phyloP scores from a whole-genome alignment of 805 yeast species.

The Candida broadrunensis region DNA sequence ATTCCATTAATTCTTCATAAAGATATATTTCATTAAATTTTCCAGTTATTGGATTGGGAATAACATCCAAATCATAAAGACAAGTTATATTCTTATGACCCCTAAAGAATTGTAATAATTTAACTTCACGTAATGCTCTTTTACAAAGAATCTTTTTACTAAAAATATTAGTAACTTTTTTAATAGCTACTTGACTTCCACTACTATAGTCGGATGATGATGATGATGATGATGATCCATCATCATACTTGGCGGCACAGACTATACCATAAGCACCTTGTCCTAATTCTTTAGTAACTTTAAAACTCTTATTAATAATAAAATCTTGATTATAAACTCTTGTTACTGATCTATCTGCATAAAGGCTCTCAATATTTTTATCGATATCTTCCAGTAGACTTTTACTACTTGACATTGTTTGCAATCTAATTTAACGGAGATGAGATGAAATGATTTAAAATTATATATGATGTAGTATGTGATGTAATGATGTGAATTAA shows the following conservation, averaged over 20 bases:
- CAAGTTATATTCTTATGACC: conserved; percentile 97
- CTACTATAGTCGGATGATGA: conserved; percentile 13
- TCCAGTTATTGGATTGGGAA: conserved; percentile 57
- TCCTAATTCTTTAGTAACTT: conserved; percentile 88
- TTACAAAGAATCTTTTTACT: conserved; percentile 88
- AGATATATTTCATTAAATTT: conserved; percentile 88
- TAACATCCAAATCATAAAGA: conserved; percentile 89
- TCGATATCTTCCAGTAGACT: background rate
- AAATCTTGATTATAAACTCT: conserved; percentile 76
- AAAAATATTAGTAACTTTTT: conserved; percentile 93
- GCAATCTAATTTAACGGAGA: too few relatives aligned
- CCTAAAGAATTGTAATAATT: conserved; percentile 85
- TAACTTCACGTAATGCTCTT: conserved; percentile 87
- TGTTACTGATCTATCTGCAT: conserved; percentile 33
- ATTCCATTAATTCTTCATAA: conserved; percentile 96
- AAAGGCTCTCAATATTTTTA: background rate
- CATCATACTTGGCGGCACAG: conserved; percentile 88
- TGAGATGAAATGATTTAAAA: too few relatives aligned
- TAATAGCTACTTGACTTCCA: conserved; percentile 73
- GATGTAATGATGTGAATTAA: too few relatives aligned
- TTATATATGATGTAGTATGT: background rate
- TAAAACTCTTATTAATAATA: conserved; percentile 83
- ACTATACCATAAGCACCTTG: conserved; percentile 99
- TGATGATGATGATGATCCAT: conserved; percentile 44
- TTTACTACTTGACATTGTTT: background rate